Base-by-base conservation (phyloP, 106 monocot genomes). In the Narthecium ossifragum region DNA sequence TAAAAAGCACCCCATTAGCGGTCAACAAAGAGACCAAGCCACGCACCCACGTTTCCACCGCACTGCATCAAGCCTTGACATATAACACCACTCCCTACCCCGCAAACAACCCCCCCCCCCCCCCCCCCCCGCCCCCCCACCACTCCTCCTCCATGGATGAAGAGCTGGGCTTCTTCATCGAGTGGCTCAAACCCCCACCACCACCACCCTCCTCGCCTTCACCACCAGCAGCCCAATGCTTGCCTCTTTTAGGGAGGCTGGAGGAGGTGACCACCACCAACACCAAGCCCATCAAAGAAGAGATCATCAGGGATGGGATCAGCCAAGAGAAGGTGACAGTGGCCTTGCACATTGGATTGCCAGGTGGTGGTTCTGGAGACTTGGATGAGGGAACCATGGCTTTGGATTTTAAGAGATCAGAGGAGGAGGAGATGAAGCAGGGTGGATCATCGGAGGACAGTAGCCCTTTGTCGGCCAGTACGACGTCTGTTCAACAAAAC, bases 221-320 rank as follows among this genome's bases (percentile, higher is more conserved):
- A n/a, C 46, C 49, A 31, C 13, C 21, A 23, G 21, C 9, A 27
- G 23, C 5, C 29, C 53, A 39, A 34, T 79, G 82, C 32, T 40
- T 87, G 23, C 82, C 75, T 27, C 75, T 82, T 26, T 60, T 82
- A 52, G 69, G 71, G 48, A 75, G n/a, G 65, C 55, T 78, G 6
- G 75, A 66, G 20, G 78, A 70, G 45, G 36, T 36, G 6, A 62
- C 67, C 32, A 60, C 55, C 57, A 11, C 22, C 15, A 46, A 43
- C 9, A 62, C 67, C 32, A 60, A 60, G 62, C 15, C 22, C 15
- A 46, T 50, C 55, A 72, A 51, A 8, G 54, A 64, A 29, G 82
- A 77, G 20, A 58, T 53, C 9, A n/a, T 21, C 11, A 26, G 4
- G 8, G 4, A 60, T 15, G 34, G 2, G 37, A 26, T 45, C 48